A percentile compares a stretch with the other conserved stretches of the same genome.
phyloP scores from a whole-genome alignment of 768 basidiomycete species.

The Pisolithus orientalis region DNA sequence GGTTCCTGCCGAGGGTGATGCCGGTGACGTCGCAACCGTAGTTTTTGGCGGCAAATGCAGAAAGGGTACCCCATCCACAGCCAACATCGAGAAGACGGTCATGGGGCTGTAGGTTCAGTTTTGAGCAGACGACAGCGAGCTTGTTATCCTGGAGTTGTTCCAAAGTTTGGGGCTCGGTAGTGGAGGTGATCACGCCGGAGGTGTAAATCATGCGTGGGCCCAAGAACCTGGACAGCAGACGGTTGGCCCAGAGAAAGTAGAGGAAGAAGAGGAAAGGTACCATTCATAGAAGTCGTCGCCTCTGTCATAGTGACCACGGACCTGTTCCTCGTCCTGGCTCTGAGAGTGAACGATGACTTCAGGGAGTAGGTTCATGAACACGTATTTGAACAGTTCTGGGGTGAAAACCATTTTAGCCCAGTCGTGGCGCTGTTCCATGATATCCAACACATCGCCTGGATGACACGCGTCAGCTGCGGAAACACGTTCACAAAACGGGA shows the following conservation, averaged over 20 bases:
- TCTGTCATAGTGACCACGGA: constrained; percentile 93
- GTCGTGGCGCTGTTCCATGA: constrained; percentile 92
- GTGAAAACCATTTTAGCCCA: constrained; percentile 94
- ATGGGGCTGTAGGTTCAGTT: constrained; percentile 80
- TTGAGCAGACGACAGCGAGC: constrained; percentile 90
- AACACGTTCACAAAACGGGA: not conserved
- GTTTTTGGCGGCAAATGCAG: constrained; percentile 94
- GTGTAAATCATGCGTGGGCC: constrained; percentile 98
- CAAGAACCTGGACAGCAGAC: constrained; percentile 58
- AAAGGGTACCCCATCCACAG: constrained; percentile 96
- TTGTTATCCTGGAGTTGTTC: constrained; percentile 99
- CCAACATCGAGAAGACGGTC: constrained; percentile 85
- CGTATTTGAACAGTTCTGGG: constrained; percentile 87
- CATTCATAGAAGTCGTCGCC: constrained; percentile 96
- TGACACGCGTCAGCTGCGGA: not conserved
- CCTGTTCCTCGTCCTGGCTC: constrained; percentile 90
- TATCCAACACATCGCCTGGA: constrained; percentile 86
- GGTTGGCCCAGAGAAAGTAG: not conserved
- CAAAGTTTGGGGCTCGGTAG: constrained; percentile 70
- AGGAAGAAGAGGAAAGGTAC: constrained; percentile 29
- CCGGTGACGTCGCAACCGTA: constrained; percentile 95
- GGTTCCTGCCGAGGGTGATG: constrained; percentile 87
- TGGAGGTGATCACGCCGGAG: constrained; percentile 76
- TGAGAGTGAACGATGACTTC: constrained; percentile 91
- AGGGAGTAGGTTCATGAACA: constrained; percentile 82